Base-by-base conservation (phyloP, 176 grass and related monocot genomes). In the Aegilops sharonensis region DNA sequence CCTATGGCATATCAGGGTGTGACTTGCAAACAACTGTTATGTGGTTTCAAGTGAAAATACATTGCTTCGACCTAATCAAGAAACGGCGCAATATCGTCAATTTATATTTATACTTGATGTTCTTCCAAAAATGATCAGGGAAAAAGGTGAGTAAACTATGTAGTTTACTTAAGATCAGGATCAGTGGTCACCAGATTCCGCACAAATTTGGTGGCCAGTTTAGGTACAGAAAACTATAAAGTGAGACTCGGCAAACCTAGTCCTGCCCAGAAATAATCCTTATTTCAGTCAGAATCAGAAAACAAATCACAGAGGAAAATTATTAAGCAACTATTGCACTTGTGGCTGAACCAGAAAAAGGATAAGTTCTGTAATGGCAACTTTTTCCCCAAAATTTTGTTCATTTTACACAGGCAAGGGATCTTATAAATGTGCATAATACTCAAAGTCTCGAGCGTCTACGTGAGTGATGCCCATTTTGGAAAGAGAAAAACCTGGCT, bases 91-190 rank as follows among this genome's bases (percentile, higher is more conserved):
- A 72, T 73, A 57, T 7, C 45, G 50, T 67, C 45, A 17, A 62
- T 47, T 48, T 48, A 65, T 81, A 37, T 87, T 31, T 34, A 68
- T 77, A 83, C 18, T n/a, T 54, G 43, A 30, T 14, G 79, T 69
- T 67, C 11, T 2, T 73, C 77, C 31, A 11, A 84, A 47, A 30
- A 64, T 27, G 11, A 21, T 59, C 27, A 59, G 50, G 75, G 50
- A 11, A 37, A 50, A 47, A 3, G 10, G 62, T 8, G 9, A 45
- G 63, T 62, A 72, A 11, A 80, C 11, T 42, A 65, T 66, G 42
- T 8, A 50, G 27, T n/a, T 36, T 50, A n/a, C 18, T 57, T 36
- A 59, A 60, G 34, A 83, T 72, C 54, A 21, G 54, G 54, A 20
- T 54, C 52, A 20, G 52, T 57, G 52, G 52, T 57, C 52, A 20